phyloP scores from a whole-genome alignment of 83 land plant species.

The Picea abies region DNA sequence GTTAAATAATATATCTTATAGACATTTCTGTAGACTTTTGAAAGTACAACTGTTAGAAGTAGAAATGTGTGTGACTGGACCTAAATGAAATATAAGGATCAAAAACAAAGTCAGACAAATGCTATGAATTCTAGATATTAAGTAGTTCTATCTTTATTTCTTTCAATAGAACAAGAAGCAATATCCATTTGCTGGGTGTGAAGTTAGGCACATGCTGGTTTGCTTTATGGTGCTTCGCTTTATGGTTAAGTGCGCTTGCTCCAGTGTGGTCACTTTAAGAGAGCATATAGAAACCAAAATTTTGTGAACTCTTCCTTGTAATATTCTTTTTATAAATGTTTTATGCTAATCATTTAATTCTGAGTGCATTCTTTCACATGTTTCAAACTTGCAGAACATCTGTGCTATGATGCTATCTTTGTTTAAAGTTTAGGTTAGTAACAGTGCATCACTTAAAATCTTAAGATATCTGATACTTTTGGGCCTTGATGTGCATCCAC shows the following conservation, averaged over 20 bases:
- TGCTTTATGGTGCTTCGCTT: no score
- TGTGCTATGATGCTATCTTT: neutral
- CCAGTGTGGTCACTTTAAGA: neutral
- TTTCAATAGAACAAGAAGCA: no score
- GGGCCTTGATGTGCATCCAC: slow-evolving; percentile 15
- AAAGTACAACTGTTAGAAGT: neutral
- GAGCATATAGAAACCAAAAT: neutral
- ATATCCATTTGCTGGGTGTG: no score
- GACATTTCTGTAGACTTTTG: no score
- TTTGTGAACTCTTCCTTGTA: neutral
- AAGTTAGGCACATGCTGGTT: no score
- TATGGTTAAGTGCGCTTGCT: neutral
- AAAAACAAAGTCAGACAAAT: neutral
- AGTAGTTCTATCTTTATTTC: neutral
- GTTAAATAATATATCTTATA: no score
- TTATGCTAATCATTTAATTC: neutral
- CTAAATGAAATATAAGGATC: neutral
- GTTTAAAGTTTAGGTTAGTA: neutral
- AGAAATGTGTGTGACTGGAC: neutral
- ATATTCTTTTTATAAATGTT: neutral
- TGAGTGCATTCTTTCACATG: neutral
- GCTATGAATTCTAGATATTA: neutral
- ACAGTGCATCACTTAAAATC: neutral
- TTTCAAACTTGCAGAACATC: neutral
- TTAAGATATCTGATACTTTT: neutral